Base-by-base conservation (phyloP, 2,329 filamentous ascomycete species). In the Neonectria coccinea region DNA sequence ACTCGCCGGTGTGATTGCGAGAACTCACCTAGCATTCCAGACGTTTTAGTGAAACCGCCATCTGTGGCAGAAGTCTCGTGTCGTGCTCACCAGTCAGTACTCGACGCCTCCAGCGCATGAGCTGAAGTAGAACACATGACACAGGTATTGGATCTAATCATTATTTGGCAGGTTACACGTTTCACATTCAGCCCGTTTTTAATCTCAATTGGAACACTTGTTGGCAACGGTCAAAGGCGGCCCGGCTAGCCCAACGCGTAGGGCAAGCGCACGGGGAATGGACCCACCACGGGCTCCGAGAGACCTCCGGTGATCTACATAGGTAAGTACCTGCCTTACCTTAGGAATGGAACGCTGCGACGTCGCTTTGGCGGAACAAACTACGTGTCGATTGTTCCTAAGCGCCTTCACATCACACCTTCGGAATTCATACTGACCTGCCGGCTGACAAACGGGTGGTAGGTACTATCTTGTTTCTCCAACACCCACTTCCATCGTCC, bases 241-340 rank as follows among this genome's bases (percentile, higher is more conserved):
- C n/a, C 31, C 9, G 16, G 14, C 36, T n/a, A n/a, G 36, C 33
- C 33, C 33, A 36, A 36, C 33, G 12, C 6, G 33, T 14, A 36
- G 59, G 65, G 67, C 52, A 67, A 69, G 67, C 67, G 51, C 31
- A 56, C 62, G 56, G 65, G 56, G 42, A 45, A 45, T 60, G 59
- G 57, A 67, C 62, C 39, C 63, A 8, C 53, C 65, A 36, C 48
- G 52, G 52, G 51, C 51, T 50, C 68, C 59, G 64, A 67, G 54
- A n/a, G 56, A 33, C 20, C 44, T 39, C 36, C 54, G 39, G 63
- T 57, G 65, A 61, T 65, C 57, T 57, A 47, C 27, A 25, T 25
- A 25, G 25, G 25, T 25, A n/a, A n/a, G n/a, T n/a, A n/a, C n/a
- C n/a, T n/a, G n/a, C n/a, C n/a, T n/a, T n/a, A n/a, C n/a, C n/a